Evolutionary conservation across 208 protist genomes (phyloP).

Genomic region (Acanthamoeba royreba): DNA sequence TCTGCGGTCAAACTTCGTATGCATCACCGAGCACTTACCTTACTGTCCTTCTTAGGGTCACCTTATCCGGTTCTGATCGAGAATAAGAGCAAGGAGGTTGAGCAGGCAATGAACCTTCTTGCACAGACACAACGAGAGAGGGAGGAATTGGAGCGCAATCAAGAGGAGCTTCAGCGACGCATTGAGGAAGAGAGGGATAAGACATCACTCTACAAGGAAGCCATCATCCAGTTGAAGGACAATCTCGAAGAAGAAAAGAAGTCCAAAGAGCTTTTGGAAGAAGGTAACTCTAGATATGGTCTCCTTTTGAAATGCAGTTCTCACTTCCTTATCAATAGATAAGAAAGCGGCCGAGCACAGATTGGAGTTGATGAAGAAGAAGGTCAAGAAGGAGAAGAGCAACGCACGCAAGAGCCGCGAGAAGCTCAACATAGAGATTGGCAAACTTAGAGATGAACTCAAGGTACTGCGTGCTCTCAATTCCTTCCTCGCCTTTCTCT

Average conservation of each 20-base stretch:
- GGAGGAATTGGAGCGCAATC: background rate
- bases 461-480: background rate
- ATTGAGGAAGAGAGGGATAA: slow-evolving; percentile 33
- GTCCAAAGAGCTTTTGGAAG: background rate
- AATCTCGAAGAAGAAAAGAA: background rate
- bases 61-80: slow-evolving; percentile 9
- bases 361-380: background rate
- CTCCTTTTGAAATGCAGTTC: too few species aligned
- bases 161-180: background rate
- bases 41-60: background rate
- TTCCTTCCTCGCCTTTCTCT: too few species aligned
- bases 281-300: too few species aligned
- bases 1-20: too few species aligned
- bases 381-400: background rate
- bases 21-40: too few species aligned
- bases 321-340: background rate
- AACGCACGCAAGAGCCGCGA: background rate
- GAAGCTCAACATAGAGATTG: background rate
- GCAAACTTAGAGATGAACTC: background rate
- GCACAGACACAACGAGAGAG: background rate
- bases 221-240: background rate
- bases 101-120: background rate
- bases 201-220: background rate
- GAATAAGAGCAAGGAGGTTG: background rate
- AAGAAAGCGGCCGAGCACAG: background rate